Conservation (phyloP, 2,329 filamentous ascomycete species). For the Colletotrichum cordylinicola region DNA sequence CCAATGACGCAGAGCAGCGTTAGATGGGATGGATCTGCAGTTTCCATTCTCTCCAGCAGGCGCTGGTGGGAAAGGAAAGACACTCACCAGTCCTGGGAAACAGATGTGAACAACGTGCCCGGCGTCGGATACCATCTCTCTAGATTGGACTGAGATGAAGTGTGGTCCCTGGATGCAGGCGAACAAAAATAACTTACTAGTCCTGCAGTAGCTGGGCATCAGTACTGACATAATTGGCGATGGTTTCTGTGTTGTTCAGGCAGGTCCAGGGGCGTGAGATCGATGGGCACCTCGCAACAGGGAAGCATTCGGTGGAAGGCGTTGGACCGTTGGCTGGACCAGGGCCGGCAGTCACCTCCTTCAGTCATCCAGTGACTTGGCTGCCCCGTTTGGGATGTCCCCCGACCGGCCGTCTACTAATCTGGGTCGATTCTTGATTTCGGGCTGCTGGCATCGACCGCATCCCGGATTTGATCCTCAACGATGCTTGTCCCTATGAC, state of each 20-base stretch:
- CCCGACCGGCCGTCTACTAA: background rate
- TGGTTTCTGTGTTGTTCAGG: background rate
- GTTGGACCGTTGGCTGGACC: background rate
- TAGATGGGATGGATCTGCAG: background rate
- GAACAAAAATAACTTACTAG: background rate
- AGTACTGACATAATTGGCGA: background rate
- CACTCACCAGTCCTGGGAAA: background rate
- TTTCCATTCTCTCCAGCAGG: background rate
- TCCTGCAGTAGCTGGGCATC: background rate
- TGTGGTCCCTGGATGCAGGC: conserved; percentile 1
- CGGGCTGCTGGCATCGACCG: background rate
- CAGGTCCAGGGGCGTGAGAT: background rate
- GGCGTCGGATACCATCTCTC: background rate
- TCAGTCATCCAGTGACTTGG: background rate
- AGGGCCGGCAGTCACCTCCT: background rate
- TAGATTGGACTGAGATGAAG: background rate
- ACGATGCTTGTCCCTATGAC: conserved; percentile 1
- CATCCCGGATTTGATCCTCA: background rate
- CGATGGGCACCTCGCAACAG: background rate
- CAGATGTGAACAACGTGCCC: background rate
- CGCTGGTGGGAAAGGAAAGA: background rate
- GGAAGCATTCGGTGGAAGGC: background rate
- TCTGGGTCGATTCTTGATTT: conserved; percentile 8
- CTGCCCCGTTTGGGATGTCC: background rate
- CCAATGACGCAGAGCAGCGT: conserved; percentile 5